These are phyloP conservation scores for Magnusiomyces tetraspermus DNA, from an alignment of 1,139 yeast genomes.

Conservation along the genomic window DNA sequence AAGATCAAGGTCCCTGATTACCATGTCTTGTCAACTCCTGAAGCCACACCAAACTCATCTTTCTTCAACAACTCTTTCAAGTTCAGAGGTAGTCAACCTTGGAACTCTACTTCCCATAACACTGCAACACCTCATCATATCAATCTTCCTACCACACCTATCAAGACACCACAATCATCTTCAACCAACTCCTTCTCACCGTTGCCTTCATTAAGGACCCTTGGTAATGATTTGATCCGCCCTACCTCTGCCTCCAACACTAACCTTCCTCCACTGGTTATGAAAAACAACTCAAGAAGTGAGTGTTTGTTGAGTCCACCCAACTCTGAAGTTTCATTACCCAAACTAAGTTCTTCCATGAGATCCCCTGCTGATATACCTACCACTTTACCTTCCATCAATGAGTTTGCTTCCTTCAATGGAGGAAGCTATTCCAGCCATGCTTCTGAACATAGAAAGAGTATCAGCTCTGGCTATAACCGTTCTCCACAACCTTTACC, in stretches of 20 bases:
- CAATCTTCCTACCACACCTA: constrained; percentile 7
- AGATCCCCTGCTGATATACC: background rate
- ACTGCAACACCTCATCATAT: background rate
- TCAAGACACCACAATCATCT: constrained; percentile 9
- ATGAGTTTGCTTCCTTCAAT: background rate
- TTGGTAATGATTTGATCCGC: constrained; percentile 4
- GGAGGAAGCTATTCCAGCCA: too few relatives aligned
- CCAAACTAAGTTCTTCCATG: background rate
- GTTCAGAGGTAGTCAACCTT: background rate
- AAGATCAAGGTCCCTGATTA: constrained; percentile 5
- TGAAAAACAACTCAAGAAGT: background rate
- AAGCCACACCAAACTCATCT: constrained; percentile 2
- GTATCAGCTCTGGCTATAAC: background rate
- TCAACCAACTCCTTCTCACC: constrained; percentile 5
- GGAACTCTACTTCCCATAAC: too few relatives aligned
- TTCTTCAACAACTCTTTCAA: background rate
- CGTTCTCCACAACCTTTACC: background rate
- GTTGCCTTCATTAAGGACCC: constrained; percentile 5
- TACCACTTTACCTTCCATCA: background rate
- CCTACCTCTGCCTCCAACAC: constrained; percentile 10
- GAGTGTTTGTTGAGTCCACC: background rate
- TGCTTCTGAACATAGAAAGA: background rate
- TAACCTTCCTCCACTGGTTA: constrained; percentile 5
- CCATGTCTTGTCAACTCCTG: constrained; percentile 1
- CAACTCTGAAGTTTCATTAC: background rate